A percentile compares a stretch with the other conserved stretches of the same genome.
Evolutionary conservation across 129 eudicot genomes (phyloP).

Genomic region (Oenanthe sinensis): DNA sequence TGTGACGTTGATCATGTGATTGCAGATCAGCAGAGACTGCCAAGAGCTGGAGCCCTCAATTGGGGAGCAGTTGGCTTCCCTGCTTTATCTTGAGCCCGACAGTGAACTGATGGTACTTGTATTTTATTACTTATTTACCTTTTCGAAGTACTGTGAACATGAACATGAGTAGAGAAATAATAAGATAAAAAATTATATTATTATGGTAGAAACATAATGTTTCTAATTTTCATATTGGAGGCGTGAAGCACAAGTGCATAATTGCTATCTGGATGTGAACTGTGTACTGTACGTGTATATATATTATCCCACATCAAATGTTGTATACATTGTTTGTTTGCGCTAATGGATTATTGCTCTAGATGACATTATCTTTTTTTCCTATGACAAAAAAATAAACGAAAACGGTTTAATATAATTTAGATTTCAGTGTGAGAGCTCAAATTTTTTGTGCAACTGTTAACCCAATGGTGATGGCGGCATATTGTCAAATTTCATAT

Average conservation of each 20-base stretch:
- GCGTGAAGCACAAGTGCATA: background rate
- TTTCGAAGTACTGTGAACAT: background rate
- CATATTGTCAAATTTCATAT: background rate
- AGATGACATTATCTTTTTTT: background rate
- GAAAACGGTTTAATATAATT: background rate
- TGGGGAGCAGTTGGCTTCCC: conserved; percentile 90
- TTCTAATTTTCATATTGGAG: background rate
- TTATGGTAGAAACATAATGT: background rate
- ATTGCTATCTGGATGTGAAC: background rate
- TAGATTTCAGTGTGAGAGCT: background rate
- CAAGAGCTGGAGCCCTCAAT: conserved; percentile 90
- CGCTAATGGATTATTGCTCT: background rate
- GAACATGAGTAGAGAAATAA: background rate
- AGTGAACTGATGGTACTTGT: conserved; percentile 85
- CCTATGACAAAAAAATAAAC: background rate
- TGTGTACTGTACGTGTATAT: background rate
- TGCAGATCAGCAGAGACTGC: conserved; percentile 96
- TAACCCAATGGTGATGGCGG: background rate
- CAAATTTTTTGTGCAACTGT: background rate
- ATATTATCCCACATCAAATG: background rate
- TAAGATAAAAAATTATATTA: background rate
- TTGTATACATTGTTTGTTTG: background rate
- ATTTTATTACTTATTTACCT: background rate
- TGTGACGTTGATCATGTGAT: conserved; percentile 9
- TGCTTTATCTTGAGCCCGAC: conserved; percentile 94